Percentiles rank a stretch among this genome's conserved stretches.
These are phyloP conservation scores for Proliferodiscus dingleyae DNA, from an alignment of 2,329 filamentous ascomycete genomes.

Conservation along the genomic window DNA sequence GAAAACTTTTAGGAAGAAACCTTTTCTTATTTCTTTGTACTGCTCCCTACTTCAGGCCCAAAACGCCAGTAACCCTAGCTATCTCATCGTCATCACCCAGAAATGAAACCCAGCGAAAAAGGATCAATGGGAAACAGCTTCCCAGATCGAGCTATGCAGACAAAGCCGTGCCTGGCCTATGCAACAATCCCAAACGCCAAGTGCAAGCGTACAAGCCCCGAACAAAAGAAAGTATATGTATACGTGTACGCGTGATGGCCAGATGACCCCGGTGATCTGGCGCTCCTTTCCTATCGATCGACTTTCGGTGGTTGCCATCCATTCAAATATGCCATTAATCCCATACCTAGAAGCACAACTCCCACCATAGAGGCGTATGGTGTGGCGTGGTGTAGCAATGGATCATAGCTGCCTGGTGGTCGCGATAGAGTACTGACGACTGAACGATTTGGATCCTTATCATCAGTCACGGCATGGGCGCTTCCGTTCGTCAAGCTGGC, in stretches of 20 bases:
- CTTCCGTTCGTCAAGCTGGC: conserved; percentile 18
- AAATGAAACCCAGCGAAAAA: neutral
- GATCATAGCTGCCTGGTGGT: conserved; percentile 40
- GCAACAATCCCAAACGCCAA: conserved; percentile 14
- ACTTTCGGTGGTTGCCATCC: conserved; percentile 58
- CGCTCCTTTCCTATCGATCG: conserved; percentile 21
- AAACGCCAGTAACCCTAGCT: conserved; percentile 7
- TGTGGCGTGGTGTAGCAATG: conserved; percentile 50
- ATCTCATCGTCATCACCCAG: conserved; percentile 14
- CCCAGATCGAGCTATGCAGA: conserved; percentile 7
- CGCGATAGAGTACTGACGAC: conserved; percentile 32
- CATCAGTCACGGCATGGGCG: conserved; percentile 10
- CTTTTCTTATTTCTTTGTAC: neutral
- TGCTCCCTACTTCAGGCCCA: neutral
- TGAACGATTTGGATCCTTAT: conserved; percentile 15
- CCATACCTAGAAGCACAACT: conserved; percentile 75
- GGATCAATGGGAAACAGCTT: neutral
- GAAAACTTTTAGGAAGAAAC: neutral
- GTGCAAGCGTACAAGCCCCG: neutral
- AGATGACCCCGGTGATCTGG: too few species aligned
- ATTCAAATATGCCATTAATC: conserved; percentile 82
- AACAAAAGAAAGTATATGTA: neutral
- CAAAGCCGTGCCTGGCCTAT: conserved; percentile 10
- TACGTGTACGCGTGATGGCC: neutral
- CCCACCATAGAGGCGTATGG: conserved; percentile 80